Conservation (phyloP, 2,329 filamentous ascomycete genomes). For the Stagonosporopsis chrysanthemi region DNA sequence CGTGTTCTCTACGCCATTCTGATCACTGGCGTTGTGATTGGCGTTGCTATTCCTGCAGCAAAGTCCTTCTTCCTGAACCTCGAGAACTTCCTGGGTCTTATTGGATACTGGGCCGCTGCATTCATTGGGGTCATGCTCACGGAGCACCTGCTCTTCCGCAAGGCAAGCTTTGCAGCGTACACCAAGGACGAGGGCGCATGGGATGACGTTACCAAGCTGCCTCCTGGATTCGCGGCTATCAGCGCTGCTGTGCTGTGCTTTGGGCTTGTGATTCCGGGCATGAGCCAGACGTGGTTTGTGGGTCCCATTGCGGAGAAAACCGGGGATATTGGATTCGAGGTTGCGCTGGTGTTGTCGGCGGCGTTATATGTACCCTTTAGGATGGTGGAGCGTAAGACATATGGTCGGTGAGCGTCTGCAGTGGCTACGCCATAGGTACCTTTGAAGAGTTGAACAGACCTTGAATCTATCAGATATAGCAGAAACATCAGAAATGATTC, state of each 20-base stretch:
- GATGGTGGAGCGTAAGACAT: slow-evolving; percentile 47
- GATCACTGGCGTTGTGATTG: slow-evolving; percentile 66
- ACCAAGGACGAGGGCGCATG: slow-evolving; percentile 51
- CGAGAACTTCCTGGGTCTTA: slow-evolving; percentile 48
- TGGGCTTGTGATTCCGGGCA: slow-evolving; percentile 64
- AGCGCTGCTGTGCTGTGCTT: slow-evolving; percentile 50
- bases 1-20: slow-evolving; percentile 66
- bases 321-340: slow-evolving; percentile 72
- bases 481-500: neutral
- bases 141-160: slow-evolving; percentile 52
- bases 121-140: slow-evolving; percentile 43
- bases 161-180: slow-evolving; percentile 39
- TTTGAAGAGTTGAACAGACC: neutral
- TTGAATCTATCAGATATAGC: neutral
- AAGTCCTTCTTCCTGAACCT: slow-evolving; percentile 65
- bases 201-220: slow-evolving; percentile 51
- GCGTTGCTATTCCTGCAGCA: slow-evolving; percentile 64
- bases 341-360: slow-evolving; percentile 62
- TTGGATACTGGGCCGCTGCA: slow-evolving; percentile 48
- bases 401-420: slow-evolving; percentile 22
- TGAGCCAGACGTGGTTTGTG: slow-evolving; percentile 68
- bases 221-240: slow-evolving; percentile 53
- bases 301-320: slow-evolving; percentile 67
- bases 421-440: neutral
- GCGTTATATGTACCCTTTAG: slow-evolving; percentile 56